Base-by-base conservation (phyloP, 441 rosid genomes). In the Cnidoscolus chayamansa region DNA sequence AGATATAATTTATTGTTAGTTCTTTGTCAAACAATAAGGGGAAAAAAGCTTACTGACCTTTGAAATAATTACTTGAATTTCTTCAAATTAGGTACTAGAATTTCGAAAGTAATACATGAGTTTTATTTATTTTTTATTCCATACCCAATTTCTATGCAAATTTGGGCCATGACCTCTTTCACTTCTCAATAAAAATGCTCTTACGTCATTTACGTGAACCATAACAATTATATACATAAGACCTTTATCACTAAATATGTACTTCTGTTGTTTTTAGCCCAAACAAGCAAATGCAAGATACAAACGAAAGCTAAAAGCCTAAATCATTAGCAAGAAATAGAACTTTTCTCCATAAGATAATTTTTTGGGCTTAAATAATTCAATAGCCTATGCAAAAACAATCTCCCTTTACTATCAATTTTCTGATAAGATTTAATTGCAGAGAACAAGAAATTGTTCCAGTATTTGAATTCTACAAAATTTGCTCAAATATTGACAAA, bases 361-460 rank as follows among this genome's bases (percentile, higher is more conserved):
- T 49, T n/a, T 2, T 31, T 32, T 25, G 25, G 25, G 25, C 25
- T 25, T 25, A 25, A 25, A 25, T 25, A 25, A 25, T 25, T 25
- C 25, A 67, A 15, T 5, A 48, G 48, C 37, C 56, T 7, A 0
- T 12, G 68, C 56, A 48, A 47, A 7, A 50, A 54, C 56, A 25
- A 12, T 25, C 2, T 51, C 25, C 25, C 25, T 7, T 4, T 10
- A 17, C 7, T 50, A 69, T 48, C 20, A 32, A 66, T 40, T 35
- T 56, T 30, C 67, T 56, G 11, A 55, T 13, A 67, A 66, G 55
- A 65, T 53, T 59, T 53, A 51, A 58, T 13, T 32, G 51, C 31
- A 43, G 63, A 67, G 49, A 70, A 45, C n/a, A 12, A 31, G 57
- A 55, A 10, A 31, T 50, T 17, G 11, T 47, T 19, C 69, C 49